phyloP scores from a whole-genome alignment of 176 grass and related monocot species.

The Areca catechu region DNA sequence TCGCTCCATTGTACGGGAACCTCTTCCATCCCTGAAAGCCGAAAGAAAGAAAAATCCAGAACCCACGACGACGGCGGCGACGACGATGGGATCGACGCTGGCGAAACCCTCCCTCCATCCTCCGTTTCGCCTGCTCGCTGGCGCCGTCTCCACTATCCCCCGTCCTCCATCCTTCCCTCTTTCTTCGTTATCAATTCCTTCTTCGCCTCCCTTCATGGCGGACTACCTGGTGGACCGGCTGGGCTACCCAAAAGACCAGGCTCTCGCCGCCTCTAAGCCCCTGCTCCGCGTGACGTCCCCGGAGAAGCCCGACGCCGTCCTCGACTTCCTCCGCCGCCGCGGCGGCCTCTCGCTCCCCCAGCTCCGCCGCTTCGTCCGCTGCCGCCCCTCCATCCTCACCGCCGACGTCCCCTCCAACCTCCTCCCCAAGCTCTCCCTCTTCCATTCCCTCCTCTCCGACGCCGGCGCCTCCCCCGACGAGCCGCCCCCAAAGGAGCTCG shows the following conservation, averaged over 20 bases:
- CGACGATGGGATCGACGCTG: too few species aligned
- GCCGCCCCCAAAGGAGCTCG: not conserved
- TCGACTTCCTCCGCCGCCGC: constrained; percentile 4
- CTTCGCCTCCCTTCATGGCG: too few species aligned
- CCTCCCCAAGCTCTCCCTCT: constrained; percentile 4
- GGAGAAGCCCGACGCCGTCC: not conserved
- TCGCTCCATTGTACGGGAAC: too few species aligned
- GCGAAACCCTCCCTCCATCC: too few species aligned
- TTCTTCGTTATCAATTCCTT: too few species aligned
- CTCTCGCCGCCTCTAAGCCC: not conserved
- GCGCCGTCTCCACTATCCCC: too few species aligned
- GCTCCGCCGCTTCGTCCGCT: constrained; percentile 4
- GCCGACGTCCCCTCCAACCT: constrained; percentile 4
- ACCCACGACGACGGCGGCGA: too few species aligned
- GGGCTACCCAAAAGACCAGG: not conserved
- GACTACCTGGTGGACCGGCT: not conserved
- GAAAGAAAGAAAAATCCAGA: too few species aligned
- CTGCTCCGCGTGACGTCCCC: not conserved
- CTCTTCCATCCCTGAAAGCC: too few species aligned
- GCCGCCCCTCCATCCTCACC: not conserved
- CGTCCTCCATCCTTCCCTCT: too few species aligned
- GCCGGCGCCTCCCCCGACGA: not conserved
- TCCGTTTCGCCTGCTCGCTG: too few species aligned
- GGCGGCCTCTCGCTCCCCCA: not conserved
- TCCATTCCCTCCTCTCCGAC: not conserved